These are phyloP conservation scores for Talaromyces atroroseus DNA, from an alignment of 2,329 filamentous ascomycete species.

Conservation along the genomic window DNA sequence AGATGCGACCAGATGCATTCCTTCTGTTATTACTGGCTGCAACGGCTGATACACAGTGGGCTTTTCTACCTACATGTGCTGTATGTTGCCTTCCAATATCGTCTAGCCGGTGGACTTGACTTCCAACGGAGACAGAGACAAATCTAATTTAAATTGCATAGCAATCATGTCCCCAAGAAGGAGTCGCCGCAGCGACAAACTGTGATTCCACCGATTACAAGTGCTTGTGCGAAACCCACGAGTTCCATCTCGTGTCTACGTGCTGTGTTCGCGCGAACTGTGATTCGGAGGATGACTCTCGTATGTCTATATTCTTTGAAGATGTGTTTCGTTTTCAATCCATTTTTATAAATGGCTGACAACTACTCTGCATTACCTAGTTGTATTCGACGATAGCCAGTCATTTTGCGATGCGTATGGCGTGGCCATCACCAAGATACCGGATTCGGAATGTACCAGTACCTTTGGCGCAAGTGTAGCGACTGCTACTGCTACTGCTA, in stretches of 20 bases:
- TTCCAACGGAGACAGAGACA: not conserved
- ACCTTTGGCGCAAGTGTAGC: constrained; percentile 2
- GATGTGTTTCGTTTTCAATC: not conserved
- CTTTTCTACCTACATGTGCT: constrained; percentile 7
- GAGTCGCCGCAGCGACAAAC: not conserved
- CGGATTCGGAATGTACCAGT: constrained; percentile 5
- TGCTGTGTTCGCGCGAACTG: constrained; percentile 9
- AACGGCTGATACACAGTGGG: not conserved
- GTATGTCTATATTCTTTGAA: not conserved
- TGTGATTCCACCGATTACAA: constrained; percentile 9
- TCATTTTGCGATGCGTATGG: constrained; percentile 5
- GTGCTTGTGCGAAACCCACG: constrained; percentile 1
- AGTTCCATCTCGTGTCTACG: not conserved
- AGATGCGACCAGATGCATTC: not conserved
- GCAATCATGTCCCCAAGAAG: constrained; percentile 6
- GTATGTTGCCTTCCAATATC: not conserved
- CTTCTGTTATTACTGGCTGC: not conserved
- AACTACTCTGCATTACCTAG: not conserved
- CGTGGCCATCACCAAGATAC: constrained; percentile 1
- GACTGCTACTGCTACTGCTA: not conserved
- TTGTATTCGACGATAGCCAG: constrained; percentile 3
- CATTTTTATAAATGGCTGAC: too few relatives aligned
- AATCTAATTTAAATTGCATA: not conserved
- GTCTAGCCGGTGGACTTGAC: not conserved
- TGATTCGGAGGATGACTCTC: not conserved